A percentile compares a stretch with the other conserved stretches of the same genome.
Conservation (phyloP, 176 grass and related monocot species). For the Oryza australiensis region DNA sequence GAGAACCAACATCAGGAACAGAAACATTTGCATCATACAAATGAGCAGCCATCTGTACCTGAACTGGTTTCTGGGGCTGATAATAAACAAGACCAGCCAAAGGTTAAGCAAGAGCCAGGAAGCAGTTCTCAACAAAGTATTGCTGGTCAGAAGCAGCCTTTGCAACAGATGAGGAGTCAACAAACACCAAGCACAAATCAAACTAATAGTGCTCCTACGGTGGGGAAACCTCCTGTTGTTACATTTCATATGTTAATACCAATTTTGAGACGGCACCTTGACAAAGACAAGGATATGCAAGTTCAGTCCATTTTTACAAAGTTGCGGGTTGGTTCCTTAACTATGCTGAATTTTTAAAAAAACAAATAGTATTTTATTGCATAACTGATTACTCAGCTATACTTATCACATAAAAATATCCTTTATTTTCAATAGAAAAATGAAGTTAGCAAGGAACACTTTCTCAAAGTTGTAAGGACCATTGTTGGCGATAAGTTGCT, state of each 20-base stretch:
- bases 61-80: conserved; percentile 38
- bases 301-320: conserved; percentile 81
- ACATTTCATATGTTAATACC: conserved; percentile 95
- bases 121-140: conserved; percentile 51
- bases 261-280: conserved; percentile 82
- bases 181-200: conserved; percentile 56
- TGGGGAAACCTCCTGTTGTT: conserved; percentile 66
- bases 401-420: conserved; percentile 13
- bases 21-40: conserved; percentile 33
- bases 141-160: conserved; percentile 47
- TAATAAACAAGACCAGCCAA: conserved; percentile 33
- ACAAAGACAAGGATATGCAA: conserved; percentile 90
- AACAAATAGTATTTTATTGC: conserved; percentile 9
- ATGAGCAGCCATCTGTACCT: conserved; percentile 46
- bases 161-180: conserved; percentile 60
- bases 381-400: conserved; percentile 23
- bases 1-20: conserved; percentile 59
- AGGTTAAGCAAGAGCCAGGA: conserved; percentile 53
- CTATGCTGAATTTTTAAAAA: conserved; percentile 24
- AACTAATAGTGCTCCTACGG: conserved; percentile 48
- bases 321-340: conserved; percentile 63
- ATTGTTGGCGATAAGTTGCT: conserved; percentile 99
- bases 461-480: conserved; percentile 82
- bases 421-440: conserved; percentile 72
- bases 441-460: conserved; percentile 93